Evolutionary conservation across 2,329 filamentous ascomycete genomes (phyloP), one percentile per base, ranked within the genome.

Genomic region (Hirsutella thompsonii): DNA sequence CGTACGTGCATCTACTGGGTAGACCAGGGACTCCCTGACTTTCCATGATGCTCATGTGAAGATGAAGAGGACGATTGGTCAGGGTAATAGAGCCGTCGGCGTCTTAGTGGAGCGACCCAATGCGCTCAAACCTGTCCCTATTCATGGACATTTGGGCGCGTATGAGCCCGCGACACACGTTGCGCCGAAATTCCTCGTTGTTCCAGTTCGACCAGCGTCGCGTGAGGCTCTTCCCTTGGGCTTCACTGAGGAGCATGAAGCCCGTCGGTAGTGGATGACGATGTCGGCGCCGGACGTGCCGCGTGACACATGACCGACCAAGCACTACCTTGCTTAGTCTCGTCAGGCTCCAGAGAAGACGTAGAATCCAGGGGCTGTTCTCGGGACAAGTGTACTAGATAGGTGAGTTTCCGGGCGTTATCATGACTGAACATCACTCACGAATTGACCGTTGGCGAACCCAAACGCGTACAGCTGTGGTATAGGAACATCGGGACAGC

Each of bases 1-100:
- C 5, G 48, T 61, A 64, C 5, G 58, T 63, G 11, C 49, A 39
- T 26, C 41, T 37, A 14, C 56, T 50, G 14, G 45, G 45, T 9
- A 66, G 62, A 26, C 53, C 52, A 23, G 53, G 48, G 39, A 62
- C 52, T 0, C 48, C 48, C 32, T 54, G 52, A 39, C 61, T 63
- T 44, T 64, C 59, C 11, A 60, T n/a, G 44, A 49, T 37, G 30
- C 58, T 50, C 10, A 62, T 45, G 13, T 49, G 48, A 42, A 56
- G 47, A 23, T 49, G 52, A 10, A 62, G 47, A 26, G 58, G 59
- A 2, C 57, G 56, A 45, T 64, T 64, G 11, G 44, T 44, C 5
- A 64, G 49, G 11, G 28, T 36, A 20, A 64, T 34, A 10, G 49
- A 34, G 8, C 55, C 52, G 14, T 52, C 32, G 2, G 47, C 40